Conservation (phyloP, 805 yeast genomes). For the Metschnikowia kunwiensis region DNA sequence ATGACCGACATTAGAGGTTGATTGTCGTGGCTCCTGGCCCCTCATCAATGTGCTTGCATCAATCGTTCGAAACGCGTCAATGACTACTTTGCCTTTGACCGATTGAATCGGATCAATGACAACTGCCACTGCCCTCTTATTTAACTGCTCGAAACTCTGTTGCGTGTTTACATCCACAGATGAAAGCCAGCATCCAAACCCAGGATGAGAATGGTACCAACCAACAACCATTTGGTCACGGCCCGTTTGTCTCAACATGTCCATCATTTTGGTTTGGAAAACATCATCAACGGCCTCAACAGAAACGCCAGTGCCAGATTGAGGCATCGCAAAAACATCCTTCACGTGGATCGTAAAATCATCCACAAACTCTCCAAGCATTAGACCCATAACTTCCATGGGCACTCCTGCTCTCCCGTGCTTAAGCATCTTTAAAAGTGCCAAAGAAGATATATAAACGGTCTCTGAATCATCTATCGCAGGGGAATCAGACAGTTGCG, state of each 20-base stretch:
- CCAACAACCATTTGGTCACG: conserved; percentile 99
- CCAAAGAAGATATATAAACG: conserved; percentile 92
- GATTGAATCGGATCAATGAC: conserved; percentile 98
- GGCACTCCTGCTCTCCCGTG: conserved; percentile 92
- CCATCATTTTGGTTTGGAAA: conserved; percentile 99
- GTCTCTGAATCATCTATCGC: conserved; percentile 95
- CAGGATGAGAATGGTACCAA: conserved; percentile 99
- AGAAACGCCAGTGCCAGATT: conserved; percentile 95
- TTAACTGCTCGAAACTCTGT: conserved; percentile 94
- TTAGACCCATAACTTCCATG: conserved; percentile 90
- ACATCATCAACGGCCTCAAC: conserved; percentile 99
- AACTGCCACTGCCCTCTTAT: conserved; percentile 95
- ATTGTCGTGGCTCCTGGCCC: conserved; percentile 97
- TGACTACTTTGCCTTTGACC: conserved; percentile 97
- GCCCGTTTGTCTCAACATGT: conserved; percentile 98
- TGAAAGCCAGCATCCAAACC: conserved; percentile 99
- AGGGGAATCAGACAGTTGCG: conserved; percentile 60
- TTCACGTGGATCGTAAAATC: conserved; percentile 96
- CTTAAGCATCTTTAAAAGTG: conserved; percentile 91
- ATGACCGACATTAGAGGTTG: conserved; percentile 93
- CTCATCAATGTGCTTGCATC: conserved; percentile 84
- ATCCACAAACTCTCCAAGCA: conserved; percentile 97
- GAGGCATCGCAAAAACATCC: conserved; percentile 99
- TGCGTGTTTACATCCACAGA: conserved; percentile 97
- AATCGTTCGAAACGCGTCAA: conserved; percentile 95